A percentile compares a stretch with the other conserved stretches of the same genome.
Evolutionary conservation across 1,284 basidiomycete species (phyloP).

Genomic region (Trichosporon sp.): DNA sequence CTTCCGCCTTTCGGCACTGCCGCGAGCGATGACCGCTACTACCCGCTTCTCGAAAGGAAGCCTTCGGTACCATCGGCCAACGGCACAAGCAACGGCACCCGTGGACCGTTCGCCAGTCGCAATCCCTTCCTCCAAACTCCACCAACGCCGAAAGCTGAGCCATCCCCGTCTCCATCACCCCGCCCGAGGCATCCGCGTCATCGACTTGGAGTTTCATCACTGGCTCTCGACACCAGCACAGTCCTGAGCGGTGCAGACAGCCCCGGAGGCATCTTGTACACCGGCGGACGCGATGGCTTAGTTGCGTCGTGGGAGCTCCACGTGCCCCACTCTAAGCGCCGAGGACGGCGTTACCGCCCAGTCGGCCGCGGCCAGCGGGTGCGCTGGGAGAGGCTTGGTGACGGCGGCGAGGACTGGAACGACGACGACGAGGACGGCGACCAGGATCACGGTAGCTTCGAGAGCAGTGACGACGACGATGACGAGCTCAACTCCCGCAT

Average conservation of each 20-base stretch:
- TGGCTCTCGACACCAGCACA: conserved; percentile 81
- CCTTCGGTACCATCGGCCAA: conserved; percentile 12
- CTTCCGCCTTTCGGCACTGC: conserved; percentile 61
- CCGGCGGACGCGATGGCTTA: conserved; percentile 86
- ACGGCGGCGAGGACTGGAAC: conserved; percentile 55
- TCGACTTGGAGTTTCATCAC: conserved; percentile 75
- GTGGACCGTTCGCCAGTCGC: conserved; percentile 29
- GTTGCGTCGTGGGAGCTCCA: conserved; percentile 86
- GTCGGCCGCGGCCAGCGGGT: conserved; percentile 25
- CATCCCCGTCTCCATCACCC: conserved; percentile 13
- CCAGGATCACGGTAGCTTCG: conserved; percentile 5
- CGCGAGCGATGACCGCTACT: conserved; percentile 48
- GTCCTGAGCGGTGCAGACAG: conserved; percentile 56
- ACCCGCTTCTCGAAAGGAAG: conserved; percentile 58
- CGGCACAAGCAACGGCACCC: conserved; percentile 17
- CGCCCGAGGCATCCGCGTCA: conserved; percentile 63
- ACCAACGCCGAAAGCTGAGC: conserved; percentile 1
- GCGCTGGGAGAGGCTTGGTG: conserved; percentile 41
- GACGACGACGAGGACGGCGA: conserved; percentile 55
- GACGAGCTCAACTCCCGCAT: conserved; percentile 45
- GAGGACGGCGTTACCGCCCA: conserved; percentile 46
- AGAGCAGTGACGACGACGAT: conserved; percentile 55
- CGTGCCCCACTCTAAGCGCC: conserved; percentile 56
- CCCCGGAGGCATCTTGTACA: conserved; percentile 91
- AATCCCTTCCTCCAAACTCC: conserved; percentile 12